phyloP scores from a whole-genome alignment of 805 yeast genomes.

The Gaillardinia entomophila region DNA sequence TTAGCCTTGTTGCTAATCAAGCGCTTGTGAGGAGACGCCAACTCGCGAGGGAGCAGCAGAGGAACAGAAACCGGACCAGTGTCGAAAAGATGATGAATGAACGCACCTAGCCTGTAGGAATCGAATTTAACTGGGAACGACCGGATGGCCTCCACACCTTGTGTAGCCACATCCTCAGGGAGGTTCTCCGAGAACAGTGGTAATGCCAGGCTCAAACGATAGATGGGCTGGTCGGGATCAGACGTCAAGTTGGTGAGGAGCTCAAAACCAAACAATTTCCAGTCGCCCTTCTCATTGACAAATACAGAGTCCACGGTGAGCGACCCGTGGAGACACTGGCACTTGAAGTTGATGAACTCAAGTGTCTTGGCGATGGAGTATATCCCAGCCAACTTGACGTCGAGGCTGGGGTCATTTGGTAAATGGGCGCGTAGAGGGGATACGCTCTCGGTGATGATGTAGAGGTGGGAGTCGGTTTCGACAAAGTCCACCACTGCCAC shows the following conservation, averaged over 20 bases:
- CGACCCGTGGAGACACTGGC: constrained; percentile 59
- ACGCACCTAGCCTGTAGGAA: constrained; percentile 56
- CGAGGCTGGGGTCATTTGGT: constrained; percentile 22
- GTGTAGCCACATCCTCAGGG: constrained; percentile 44
- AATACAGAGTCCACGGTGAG: constrained; percentile 49
- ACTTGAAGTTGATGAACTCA: constrained; percentile 52
- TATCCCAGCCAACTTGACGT: constrained; percentile 48
- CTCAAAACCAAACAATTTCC: constrained; percentile 84
- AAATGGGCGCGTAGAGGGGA: constrained; percentile 43
- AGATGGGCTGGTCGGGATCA: constrained; percentile 41
- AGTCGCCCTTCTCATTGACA: constrained; percentile 66
- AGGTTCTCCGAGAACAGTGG: constrained; percentile 19
- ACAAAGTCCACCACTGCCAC: constrained; percentile 56
- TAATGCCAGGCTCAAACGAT: constrained; percentile 22
- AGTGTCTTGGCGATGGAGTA: constrained; percentile 50
- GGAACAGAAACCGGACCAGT: constrained; percentile 2
- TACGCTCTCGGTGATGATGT: constrained; percentile 65
- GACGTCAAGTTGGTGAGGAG: constrained; percentile 44
- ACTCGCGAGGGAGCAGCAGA: constrained; percentile 28
- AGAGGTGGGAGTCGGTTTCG: constrained; percentile 52
- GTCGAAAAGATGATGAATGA: constrained; percentile 45
- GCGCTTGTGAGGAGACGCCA: constrained; percentile 33
- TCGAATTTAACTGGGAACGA: constrained; percentile 46
- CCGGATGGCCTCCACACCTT: constrained; percentile 39
- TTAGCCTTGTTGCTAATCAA: constrained; percentile 30